Base-by-base conservation (phyloP, 441 rosid species). In the Melastoma candidum region DNA sequence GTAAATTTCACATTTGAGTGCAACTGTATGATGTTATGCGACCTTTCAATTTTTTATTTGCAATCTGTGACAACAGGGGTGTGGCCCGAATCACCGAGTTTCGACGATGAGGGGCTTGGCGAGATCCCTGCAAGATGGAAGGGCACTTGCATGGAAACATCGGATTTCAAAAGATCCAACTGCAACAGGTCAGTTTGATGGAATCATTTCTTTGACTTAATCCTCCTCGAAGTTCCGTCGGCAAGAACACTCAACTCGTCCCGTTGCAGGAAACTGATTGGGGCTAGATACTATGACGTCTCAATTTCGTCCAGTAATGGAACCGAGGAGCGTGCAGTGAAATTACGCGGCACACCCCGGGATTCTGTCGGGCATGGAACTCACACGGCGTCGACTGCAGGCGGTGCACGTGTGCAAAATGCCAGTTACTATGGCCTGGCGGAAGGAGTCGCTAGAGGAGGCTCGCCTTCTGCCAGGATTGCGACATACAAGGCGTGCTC, bases 61-160 rank as follows among this genome's bases (percentile, higher is more conserved):
- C 26, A 52, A 8, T 3, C 10, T 36, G 56, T 25, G 49, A 14
- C 11, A 49, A 2, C 43, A 85, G 95, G 95, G 1, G 77, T 88
- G 55, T 85, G 95, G 95, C 95, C 95, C 0, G 95, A 88, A 64
- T 85, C 97, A 41, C 80, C 74, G 22, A 88, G 95, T 65, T 88
- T 88, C 63, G 71, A 29, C 8, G 95, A 83, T 41, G 53, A 68
- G 3, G 87, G 85, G 44, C 69, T 83, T 39, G 85, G 82, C 12
- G 63, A 61, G 62, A 74, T 85, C 49, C 95, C 95, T 58, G 64
- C 75, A 49, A 76, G 80, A 67, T 88, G 97, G 97, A 81, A 77
- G 67, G 97, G 97, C 47, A 63, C 59, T 47, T 88, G 97, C 70
- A 85, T 85, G 89, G 85, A 70, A 50, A 81, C 73, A 47, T 54